Conservation (phyloP, 1,284 basidiomycete genomes). For the Puccinia triticina region DNA sequence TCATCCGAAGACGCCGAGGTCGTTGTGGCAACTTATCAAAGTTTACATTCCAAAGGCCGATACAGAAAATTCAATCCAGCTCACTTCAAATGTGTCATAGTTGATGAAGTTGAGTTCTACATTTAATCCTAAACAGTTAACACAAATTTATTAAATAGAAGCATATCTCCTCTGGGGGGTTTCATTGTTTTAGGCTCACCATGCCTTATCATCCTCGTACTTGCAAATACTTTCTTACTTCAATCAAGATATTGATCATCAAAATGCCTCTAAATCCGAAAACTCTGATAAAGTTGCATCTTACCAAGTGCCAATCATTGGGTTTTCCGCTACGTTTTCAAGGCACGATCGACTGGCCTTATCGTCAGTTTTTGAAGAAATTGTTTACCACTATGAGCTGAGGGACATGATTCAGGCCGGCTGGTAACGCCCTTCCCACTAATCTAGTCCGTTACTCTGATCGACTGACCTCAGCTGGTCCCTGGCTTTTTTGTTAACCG, state of each 20-base stretch:
- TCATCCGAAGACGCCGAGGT: conserved; percentile 84
- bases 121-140: neutral
- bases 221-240: conserved; percentile 77
- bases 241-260: conserved; percentile 62
- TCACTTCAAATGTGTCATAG: conserved; percentile 76
- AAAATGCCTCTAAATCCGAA: conserved; percentile 54
- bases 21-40: conserved; percentile 90
- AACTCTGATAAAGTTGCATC: conserved; percentile 39
- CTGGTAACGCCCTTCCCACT: conserved; percentile 66
- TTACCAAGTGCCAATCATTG: conserved; percentile 74
- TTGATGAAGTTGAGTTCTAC: conserved; percentile 69
- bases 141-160: neutral
- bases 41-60: conserved; percentile 70
- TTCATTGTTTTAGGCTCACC: conserved; percentile 69
- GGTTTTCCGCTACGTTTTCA: conserved; percentile 93
- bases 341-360: conserved; percentile 88
- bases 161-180: neutral
- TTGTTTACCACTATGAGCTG: conserved; percentile 75
- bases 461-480: neutral
- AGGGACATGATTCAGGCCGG: conserved; percentile 88
- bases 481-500: neutral
- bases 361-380: conserved; percentile 82
- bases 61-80: conserved; percentile 78
- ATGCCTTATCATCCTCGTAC: conserved; percentile 87
- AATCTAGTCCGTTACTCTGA: neutral